Conservation (phyloP, 2,329 filamentous ascomycete genomes). For the Aureobasidium sp. region DNA sequence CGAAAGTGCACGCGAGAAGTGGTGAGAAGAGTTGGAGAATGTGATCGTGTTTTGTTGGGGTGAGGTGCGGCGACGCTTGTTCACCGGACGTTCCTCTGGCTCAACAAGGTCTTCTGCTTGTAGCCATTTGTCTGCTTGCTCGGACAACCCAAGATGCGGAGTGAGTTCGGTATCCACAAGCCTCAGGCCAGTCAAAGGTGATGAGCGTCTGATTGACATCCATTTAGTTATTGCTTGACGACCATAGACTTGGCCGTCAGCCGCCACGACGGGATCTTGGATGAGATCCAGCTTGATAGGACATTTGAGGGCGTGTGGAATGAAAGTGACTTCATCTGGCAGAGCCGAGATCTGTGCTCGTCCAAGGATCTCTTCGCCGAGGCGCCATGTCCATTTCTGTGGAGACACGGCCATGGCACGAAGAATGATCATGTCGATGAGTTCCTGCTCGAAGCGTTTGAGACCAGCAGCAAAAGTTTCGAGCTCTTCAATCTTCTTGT, state of each 20-base stretch:
- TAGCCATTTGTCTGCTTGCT: constrained; percentile 21
- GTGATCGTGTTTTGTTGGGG: constrained; percentile 7
- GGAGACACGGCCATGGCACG: constrained; percentile 16
- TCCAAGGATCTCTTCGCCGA: constrained; percentile 19
- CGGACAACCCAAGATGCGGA: constrained; percentile 18
- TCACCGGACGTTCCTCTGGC: not conserved
- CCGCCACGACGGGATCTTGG: constrained; percentile 27
- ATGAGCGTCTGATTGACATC: constrained; percentile 25
- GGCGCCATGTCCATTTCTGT: constrained; percentile 21
- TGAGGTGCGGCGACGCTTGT: not conserved
- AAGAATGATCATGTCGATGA: constrained; percentile 23
- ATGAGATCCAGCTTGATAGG: constrained; percentile 28
- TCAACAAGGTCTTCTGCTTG: constrained; percentile 12
- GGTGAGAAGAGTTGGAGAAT: constrained; percentile 16
- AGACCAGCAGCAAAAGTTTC: constrained; percentile 16
- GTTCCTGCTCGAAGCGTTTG: constrained; percentile 19
- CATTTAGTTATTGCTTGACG: constrained; percentile 27
- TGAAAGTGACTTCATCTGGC: constrained; percentile 12
- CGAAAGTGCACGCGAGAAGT: constrained; percentile 13
- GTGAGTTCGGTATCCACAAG: constrained; percentile 19
- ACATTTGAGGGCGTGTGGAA: constrained; percentile 23
- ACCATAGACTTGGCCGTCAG: constrained; percentile 28
- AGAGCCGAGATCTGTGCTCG: constrained; percentile 17
- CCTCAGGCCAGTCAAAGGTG: constrained; percentile 26
- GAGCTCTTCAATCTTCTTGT: not conserved